Conservation (phyloP, 306 rosid genomes). For the Macrotyloma uniflorum region DNA sequence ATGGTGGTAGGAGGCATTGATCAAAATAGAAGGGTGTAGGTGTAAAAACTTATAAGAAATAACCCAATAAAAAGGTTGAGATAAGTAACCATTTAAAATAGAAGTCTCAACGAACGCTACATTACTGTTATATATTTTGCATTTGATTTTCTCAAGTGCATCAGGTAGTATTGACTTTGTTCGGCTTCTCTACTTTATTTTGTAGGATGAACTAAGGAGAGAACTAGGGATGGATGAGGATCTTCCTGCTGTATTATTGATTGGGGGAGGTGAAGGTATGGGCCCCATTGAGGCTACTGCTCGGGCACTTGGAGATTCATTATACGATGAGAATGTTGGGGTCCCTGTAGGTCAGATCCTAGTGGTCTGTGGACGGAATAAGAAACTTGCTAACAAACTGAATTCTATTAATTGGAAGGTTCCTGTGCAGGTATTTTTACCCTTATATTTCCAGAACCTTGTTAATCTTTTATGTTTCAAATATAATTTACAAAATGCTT, state of each 20-base stretch:
- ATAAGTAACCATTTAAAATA: background rate
- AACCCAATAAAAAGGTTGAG: background rate
- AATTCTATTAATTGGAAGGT: conserved; percentile 74
- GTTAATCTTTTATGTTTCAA: background rate
- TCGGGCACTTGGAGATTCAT: conserved; percentile 76
- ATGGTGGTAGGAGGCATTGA: background rate
- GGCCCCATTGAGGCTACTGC: conserved; percentile 99
- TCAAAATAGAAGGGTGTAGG: background rate
- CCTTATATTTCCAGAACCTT: conserved; percentile 7
- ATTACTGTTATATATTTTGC: background rate
- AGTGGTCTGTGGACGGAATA: conserved; percentile 93
- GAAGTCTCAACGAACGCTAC: background rate
- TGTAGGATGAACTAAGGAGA: conserved; percentile 72
- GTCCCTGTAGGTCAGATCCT: conserved; percentile 84
- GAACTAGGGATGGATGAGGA: conserved; percentile 90
- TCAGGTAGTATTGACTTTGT: conserved; percentile 20
- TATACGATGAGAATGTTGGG: conserved; percentile 69
- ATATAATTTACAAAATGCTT: background rate
- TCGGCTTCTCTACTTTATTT: conserved; percentile 21
- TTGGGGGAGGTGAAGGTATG: conserved; percentile 99
- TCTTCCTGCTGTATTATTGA: conserved; percentile 94
- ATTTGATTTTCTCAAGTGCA: conserved; percentile 9
- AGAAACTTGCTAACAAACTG: conserved; percentile 78
- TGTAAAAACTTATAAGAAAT: background rate
- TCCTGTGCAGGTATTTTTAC: conserved; percentile 81